A percentile compares a stretch with the other conserved stretches of the same genome.
These are phyloP conservation scores for Linum tenue DNA, from an alignment of 345 rosid species.

Conservation along the genomic window DNA sequence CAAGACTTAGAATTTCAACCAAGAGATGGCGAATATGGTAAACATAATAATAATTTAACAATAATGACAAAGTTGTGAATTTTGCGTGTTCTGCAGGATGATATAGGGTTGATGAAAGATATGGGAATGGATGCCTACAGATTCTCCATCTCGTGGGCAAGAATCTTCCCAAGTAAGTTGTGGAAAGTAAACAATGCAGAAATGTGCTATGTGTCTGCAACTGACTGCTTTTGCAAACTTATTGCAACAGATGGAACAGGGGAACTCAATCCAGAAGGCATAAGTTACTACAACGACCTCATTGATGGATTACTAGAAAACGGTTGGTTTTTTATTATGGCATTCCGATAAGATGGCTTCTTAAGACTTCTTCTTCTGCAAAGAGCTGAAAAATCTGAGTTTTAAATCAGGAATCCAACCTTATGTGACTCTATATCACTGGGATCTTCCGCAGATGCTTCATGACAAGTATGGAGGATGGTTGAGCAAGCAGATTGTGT, in stretches of 20 bases:
- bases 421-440: slow-evolving; percentile 85
- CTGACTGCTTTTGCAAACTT: slow-evolving; percentile 6
- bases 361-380: background rate
- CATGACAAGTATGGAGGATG: slow-evolving; percentile 85
- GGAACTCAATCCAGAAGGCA: slow-evolving; percentile 55
- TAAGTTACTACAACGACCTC: slow-evolving; percentile 56
- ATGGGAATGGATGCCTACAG: slow-evolving; percentile 87
- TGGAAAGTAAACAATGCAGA: background rate
- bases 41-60: background rate
- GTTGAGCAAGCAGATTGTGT: slow-evolving; percentile 60
- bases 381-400: background rate
- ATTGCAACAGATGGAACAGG: slow-evolving; percentile 69
- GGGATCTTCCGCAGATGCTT: slow-evolving; percentile 94
- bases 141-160: slow-evolving; percentile 89
- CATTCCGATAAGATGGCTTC: background rate
- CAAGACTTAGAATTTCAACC: background rate
- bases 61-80: background rate
- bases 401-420: slow-evolving; percentile 67
- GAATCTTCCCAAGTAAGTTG: slow-evolving; percentile 75
- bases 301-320: slow-evolving; percentile 59
- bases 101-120: slow-evolving; percentile 78
- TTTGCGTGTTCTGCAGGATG: slow-evolving; percentile 35
- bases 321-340: slow-evolving; percentile 27
- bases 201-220: background rate
- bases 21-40: background rate